Conservation (phyloP, 2,329 filamentous ascomycete genomes). For the Pyrenochaeta sp. region DNA sequence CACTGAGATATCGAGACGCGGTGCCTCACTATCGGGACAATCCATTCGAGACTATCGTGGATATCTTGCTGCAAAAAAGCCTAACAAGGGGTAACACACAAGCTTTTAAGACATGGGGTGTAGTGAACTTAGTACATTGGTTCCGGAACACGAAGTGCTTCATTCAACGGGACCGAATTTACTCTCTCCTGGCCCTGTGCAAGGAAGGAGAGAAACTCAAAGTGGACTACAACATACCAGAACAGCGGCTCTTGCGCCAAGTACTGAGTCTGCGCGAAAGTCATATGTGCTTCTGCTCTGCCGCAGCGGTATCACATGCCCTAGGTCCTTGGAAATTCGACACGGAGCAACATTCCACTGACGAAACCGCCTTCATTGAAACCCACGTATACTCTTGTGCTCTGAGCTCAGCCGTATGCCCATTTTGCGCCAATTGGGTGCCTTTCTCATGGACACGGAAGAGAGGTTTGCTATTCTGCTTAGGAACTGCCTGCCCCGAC, state of each 20-base stretch:
- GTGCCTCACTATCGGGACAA: background rate
- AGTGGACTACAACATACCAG: conserved; percentile 6
- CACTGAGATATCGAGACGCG: background rate
- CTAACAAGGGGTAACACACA: background rate
- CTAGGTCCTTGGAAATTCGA: conserved; percentile 4
- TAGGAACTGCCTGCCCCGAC: conserved; percentile 1
- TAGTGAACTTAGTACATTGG: conserved; percentile 5
- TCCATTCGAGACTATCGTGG: conserved; percentile 6
- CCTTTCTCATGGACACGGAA: conserved; percentile 7
- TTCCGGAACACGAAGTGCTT: conserved; percentile 13
- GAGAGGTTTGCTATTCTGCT: conserved; percentile 3
- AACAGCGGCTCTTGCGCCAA: conserved; percentile 2
- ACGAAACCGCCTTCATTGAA: background rate
- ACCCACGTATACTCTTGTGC: background rate
- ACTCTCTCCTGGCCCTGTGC: conserved; percentile 8
- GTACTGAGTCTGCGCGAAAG: conserved; percentile 1
- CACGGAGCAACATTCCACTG: background rate
- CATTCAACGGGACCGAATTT: conserved; percentile 5
- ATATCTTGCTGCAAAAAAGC: conserved; percentile 1
- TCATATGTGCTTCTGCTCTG: conserved; percentile 6
- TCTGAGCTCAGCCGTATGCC: conserved; percentile 1
- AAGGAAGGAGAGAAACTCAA: background rate
- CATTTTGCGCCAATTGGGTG: conserved; percentile 7
- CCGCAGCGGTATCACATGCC: conserved; percentile 3
- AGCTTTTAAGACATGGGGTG: conserved; percentile 3